Conservation (phyloP, 805 yeast genomes). For the Sungouiozyma ichnusensis region DNA sequence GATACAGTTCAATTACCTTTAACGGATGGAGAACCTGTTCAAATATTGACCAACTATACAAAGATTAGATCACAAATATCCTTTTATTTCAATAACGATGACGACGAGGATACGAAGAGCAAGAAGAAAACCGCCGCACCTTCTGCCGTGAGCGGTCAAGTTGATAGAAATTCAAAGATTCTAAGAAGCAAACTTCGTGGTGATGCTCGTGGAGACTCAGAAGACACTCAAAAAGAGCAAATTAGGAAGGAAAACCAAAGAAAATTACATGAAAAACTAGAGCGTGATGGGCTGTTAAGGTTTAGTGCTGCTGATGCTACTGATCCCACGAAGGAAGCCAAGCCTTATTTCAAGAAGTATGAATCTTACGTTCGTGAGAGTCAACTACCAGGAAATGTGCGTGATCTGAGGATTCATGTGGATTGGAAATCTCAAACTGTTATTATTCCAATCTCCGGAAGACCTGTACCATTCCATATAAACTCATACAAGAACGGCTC, state of each 20-base stretch:
- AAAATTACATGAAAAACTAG: constrained; percentile 74
- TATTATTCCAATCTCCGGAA: constrained; percentile 81
- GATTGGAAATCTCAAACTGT: constrained; percentile 84
- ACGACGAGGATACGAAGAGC: constrained; percentile 36
- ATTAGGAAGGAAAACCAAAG: constrained; percentile 74
- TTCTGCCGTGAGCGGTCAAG: constrained; percentile 24
- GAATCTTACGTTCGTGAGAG: constrained; percentile 91
- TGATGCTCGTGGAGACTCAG: constrained; percentile 53
- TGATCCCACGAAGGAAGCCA: constrained; percentile 36
- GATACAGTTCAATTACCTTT: constrained; percentile 71
- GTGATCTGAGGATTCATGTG: constrained; percentile 76
- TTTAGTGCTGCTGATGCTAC: constrained; percentile 72
- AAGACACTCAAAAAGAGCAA: constrained; percentile 65
- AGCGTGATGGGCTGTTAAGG: constrained; percentile 75
- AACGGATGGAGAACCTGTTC: constrained; percentile 37
- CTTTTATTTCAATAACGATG: constrained; percentile 70
- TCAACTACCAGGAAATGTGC: constrained; percentile 76
- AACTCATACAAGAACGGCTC: constrained; percentile 90
- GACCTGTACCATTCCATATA: constrained; percentile 97
- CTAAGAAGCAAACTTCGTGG: constrained; percentile 71
- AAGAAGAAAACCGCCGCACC: constrained; percentile 24
- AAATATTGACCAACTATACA: constrained; percentile 61
- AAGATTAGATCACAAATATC: constrained; percentile 67
- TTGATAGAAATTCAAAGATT: constrained; percentile 46
- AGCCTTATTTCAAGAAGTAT: constrained; percentile 70